Evolutionary conservation across 306 rosid genomes (phyloP), one percentile per base, ranked within the genome.

Genomic region (Begonia peltatifolia): DNA sequence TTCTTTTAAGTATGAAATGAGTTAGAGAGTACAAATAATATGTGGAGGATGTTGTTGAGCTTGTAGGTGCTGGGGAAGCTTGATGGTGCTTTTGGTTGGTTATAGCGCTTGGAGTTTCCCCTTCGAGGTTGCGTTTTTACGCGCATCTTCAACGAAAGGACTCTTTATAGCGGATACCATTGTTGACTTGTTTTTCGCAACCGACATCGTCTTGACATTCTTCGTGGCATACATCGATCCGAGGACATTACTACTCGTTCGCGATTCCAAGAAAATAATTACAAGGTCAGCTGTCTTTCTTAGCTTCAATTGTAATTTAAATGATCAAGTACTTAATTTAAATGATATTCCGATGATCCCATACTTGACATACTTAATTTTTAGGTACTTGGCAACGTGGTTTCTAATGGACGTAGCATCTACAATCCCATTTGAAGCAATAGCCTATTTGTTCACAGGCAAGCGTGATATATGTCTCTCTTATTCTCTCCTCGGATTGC

Each of bases 321-420:
- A 30, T 30, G 6, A 30, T 30, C 0, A 30, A 30, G 38, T 30
- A 5, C 3, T 30, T 5, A 7, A n/a, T n/a, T n/a, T n/a, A n/a
- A n/a, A n/a, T n/a, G 38, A 30, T 30, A 30, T 30, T 30, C 9
- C 38, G 6, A 4, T 5, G 8, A 5, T 30, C 6, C 38, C 38
- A 30, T 15, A 16, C 14, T 41, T 25, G 35, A 25, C 2, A 6
- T 25, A 25, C 6, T 25, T 25, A 6, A 25, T 25, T 25, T 17
- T 25, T 41, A 89, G 97, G 81, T 90, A 85, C 77, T 47, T 90
- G 56, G 78, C 94, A 41, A 72, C 94, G 56, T 85, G 97, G 97
- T 85, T 90, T 63, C 0, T 83, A 53, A 90, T 90, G 95, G 97
- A 90, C 65, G 59, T 80, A 64, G 94, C 92, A 71, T 85, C 97